phyloP scores from a whole-genome alignment of 495 filamentous ascomycete genomes.

The Penicillium tannophilum region DNA sequence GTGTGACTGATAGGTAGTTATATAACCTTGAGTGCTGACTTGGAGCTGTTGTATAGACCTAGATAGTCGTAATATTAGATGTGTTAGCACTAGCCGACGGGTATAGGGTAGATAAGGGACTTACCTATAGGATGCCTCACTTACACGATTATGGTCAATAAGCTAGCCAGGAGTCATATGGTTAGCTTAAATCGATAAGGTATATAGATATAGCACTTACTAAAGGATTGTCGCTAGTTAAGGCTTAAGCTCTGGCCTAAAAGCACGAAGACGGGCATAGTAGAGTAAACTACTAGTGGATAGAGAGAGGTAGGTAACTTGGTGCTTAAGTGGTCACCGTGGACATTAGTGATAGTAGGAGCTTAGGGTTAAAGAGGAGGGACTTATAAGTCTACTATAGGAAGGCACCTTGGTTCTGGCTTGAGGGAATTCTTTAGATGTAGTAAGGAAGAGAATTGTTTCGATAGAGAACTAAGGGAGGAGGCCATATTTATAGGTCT shows the following conservation, averaged over 20 bases:
- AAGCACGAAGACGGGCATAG: conserved; percentile 4
- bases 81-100: not conserved
- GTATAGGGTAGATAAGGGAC: conserved; percentile 1
- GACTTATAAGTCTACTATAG: not conserved
- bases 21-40: conserved; percentile 1
- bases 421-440: not conserved
- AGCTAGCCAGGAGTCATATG: not conserved
- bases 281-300: not conserved
- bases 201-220: not conserved
- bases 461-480: not conserved
- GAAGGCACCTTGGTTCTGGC: not conserved
- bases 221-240: not conserved
- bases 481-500: conserved; percentile 4
- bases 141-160: conserved; percentile 1
- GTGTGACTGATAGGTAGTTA: not conserved
- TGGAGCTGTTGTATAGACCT: not conserved
- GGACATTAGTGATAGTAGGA: not conserved
- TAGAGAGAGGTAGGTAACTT: not conserved
- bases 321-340: not conserved
- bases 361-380: not conserved
- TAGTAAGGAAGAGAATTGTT: not conserved
- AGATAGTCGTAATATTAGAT: conserved; percentile 1
- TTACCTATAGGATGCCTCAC: conserved; percentile 2
- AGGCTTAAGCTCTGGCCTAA: not conserved
- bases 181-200: not conserved